These are phyloP conservation scores for Candolleomyces efflorescens DNA, from an alignment of 768 basidiomycete species.

Conservation along the genomic window DNA sequence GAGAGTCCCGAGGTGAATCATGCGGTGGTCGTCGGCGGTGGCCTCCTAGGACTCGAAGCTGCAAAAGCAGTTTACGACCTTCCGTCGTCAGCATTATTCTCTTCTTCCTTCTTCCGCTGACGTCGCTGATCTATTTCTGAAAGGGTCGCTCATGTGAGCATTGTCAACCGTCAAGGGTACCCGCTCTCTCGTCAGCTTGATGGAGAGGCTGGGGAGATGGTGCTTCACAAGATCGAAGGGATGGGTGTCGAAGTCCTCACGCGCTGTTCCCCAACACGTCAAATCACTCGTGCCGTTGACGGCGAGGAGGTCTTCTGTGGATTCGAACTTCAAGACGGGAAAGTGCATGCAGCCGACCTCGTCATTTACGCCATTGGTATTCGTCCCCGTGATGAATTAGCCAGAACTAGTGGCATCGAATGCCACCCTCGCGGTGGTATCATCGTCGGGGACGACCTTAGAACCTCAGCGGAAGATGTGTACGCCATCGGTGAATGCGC, in stretches of 20 bases:
- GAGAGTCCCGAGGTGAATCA: conserved; percentile 39
- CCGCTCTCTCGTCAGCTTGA: conserved; percentile 60
- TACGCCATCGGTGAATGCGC: conserved; percentile 80
- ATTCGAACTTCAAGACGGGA: conserved; percentile 45
- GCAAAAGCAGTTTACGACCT: conserved; percentile 70
- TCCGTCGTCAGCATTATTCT: conserved; percentile 20
- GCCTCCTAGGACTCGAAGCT: conserved; percentile 68
- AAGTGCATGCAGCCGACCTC: conserved; percentile 43
- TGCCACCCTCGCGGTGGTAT: conserved; percentile 51
- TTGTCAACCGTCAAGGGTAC: conserved; percentile 47
- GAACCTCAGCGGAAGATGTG: conserved; percentile 54
- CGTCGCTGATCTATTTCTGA: not conserved
- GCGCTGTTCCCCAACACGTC: conserved; percentile 28
- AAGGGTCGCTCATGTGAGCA: conserved; percentile 43
- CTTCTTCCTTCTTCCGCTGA: not conserved
- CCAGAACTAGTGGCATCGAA: conserved; percentile 46
- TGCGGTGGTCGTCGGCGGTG: conserved; percentile 64
- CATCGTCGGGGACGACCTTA: conserved; percentile 49
- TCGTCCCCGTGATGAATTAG: conserved; percentile 65
- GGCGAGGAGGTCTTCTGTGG: conserved; percentile 38
- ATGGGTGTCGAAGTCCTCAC: conserved; percentile 57
- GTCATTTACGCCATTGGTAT: conserved; percentile 71
- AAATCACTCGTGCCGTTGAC: conserved; percentile 20
- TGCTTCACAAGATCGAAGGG: conserved; percentile 52
- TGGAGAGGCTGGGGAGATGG: conserved; percentile 54